Evolutionary conservation across 345 rosid species (phyloP).

Genomic region (Eucalyptus rudis): DNA sequence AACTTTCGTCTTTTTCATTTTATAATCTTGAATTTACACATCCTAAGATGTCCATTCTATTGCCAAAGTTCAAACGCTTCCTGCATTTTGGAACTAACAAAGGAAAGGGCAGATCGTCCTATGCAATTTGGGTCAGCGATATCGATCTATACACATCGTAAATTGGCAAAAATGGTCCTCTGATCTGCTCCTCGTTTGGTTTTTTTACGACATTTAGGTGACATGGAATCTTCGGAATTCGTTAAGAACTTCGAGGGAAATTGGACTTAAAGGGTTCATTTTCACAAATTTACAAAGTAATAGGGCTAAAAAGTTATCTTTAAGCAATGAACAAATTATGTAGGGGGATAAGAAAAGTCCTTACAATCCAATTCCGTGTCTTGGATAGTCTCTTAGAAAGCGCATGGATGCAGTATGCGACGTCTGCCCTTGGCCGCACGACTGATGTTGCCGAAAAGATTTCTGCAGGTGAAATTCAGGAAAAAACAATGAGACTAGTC

Average conservation of each 20-base stretch:
- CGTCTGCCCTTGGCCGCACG: slow-evolving; percentile 84
- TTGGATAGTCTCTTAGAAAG: slow-evolving; percentile 78
- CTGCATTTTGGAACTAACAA: background rate
- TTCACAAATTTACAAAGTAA: background rate
- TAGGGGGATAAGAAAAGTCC: background rate
- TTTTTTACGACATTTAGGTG: background rate
- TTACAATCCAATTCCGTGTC: slow-evolving; percentile 86
- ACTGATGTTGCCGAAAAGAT: slow-evolving; percentile 86
- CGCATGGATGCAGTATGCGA: slow-evolving; percentile 88
- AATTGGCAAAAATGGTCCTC: background rate
- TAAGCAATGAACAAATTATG: background rate
- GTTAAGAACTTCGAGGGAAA: background rate
- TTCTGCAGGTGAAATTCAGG: slow-evolving; percentile 18
- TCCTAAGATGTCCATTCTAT: background rate
- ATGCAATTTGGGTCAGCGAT: background rate
- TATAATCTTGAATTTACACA: background rate
- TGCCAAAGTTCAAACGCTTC: background rate
- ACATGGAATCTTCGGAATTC: background rate
- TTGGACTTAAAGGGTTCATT: background rate
- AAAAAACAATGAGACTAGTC: background rate
- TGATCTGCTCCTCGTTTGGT: background rate
- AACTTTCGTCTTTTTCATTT: background rate
- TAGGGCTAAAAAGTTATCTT: background rate
- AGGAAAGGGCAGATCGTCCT: background rate
- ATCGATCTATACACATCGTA: background rate